Base-by-base conservation (phyloP, 2,329 filamentous ascomycete genomes). In the Verticillium longisporum region DNA sequence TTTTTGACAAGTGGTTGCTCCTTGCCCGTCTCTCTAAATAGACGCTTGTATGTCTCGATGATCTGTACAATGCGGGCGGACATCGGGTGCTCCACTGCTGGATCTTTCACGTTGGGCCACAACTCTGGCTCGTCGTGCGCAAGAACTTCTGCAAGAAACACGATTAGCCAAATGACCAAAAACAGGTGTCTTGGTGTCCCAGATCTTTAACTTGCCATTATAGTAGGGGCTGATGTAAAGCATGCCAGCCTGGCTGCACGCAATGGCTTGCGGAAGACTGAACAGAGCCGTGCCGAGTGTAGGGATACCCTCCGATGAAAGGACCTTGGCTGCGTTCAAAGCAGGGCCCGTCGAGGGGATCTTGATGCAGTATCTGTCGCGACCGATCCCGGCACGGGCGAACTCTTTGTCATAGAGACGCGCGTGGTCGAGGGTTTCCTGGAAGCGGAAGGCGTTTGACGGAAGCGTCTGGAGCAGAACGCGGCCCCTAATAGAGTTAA, bases 221-320 rank as follows among this genome's bases (percentile, higher is more conserved):
- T 75, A 80, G 61, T 83, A 82, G 3, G 79, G 79, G 64, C 78
- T 80, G 66, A 82, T 78, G 60, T 76, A 81, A 4, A 79, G 68
- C 66, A 76, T 78, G 1, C 74, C 72, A 0, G 79, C 78, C 64
- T 82, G 79, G 56, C 77, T 80, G 45, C 75, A 76, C 2, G 80
- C 78, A 61, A 82, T 77, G 5, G 79, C 80, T 66, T 83, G 80
- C 0, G 74, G 67, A 1, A 83, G 71, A 55, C 75, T 73, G 62
- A 82, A 80, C 1, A 82, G 66, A 0, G 79, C 73, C 0, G 80
- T 83, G 0, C 77, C 78, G 1, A 82, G 71, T 0, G 79, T 82
- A 1, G 73, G 70, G 56, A 81, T 80, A 4, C 78, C 78, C 62
- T 80, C 78, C 1, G 67, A 63, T 4, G 71, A 71, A 36, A 83